Base-by-base conservation (phyloP, 2,329 filamentous ascomycete species). In the Penicillium paneum region DNA sequence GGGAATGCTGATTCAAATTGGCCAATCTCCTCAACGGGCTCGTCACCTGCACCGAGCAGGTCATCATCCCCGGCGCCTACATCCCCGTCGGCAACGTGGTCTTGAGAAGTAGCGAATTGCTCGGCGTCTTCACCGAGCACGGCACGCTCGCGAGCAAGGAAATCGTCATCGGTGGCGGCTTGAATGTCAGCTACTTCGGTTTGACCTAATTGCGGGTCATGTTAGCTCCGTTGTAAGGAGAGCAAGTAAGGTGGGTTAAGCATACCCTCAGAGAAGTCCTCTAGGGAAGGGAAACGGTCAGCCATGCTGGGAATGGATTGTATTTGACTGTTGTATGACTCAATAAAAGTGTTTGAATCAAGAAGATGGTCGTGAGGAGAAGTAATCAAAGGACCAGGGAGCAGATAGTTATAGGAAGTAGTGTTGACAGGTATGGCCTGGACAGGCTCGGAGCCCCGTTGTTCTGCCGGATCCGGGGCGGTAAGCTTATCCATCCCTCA, bases 1-100 rank as follows among this genome's bases (percentile, higher is more conserved):
- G 94, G 94, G 74, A 96, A 99, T 59, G 91, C 91, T 72, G 85
- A 90, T 76, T 96, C 90, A 66, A 97, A 97, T 59, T 81, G 81
- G 41, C 76, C 75, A 62, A 84, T 78, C 55, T 81, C 78, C 57
- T 80, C 74, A 6, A 47, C 47, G 28, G 69, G 63, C 15, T 55
- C 59, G 34, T 57, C 55, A 38, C 58, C 62, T 60, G 80, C 86
- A 45, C 85, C 85, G 48, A 92, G 81, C 55, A 96, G 79, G 68
- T 94, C 88, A 60, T 87, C 48, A 44, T 52, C 85, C 50, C 78
- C 81, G 61, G 84, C 79, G 64, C 88, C 85, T 61, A 81, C 82
- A 51, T 85, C 81, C 38, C 5, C 29, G 53, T 82, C 79, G 71
- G 78, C 79, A 73, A 66, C 68, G 47, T 74, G 72, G 60, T 96